Conservation (phyloP, 129 eudicot species). For the Flaveria sonorensis region DNA sequence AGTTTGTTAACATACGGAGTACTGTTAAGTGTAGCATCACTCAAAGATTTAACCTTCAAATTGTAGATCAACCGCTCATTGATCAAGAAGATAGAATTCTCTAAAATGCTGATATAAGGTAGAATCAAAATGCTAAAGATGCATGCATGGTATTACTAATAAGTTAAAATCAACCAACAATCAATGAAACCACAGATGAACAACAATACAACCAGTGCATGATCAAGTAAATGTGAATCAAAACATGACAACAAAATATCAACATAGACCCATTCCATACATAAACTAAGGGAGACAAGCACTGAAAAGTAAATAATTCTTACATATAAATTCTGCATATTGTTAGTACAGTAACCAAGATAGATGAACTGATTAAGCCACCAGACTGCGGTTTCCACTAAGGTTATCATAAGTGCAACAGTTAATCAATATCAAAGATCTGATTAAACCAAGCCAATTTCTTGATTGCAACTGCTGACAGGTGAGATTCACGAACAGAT, state of each 20-base stretch:
- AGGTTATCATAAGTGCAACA: constrained; percentile 16
- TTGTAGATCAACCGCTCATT: not conserved
- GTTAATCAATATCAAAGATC: constrained; percentile 27
- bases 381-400: not conserved
- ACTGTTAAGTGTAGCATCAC: too few species aligned
- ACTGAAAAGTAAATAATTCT: constrained; percentile 21
- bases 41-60: too few species aligned
- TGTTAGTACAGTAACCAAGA: constrained; percentile 21
- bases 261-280: constrained; percentile 11
- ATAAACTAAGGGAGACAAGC: constrained; percentile 17
- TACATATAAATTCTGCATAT: constrained; percentile 24
- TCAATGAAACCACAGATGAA: not conserved
- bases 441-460: not conserved
- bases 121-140: not conserved
- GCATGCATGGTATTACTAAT: not conserved
- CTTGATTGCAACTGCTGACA: constrained; percentile 17
- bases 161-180: not conserved
- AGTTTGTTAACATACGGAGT: too few species aligned
- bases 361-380: constrained; percentile 1
- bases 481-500: constrained; percentile 11
- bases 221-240: not conserved
- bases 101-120: not conserved
- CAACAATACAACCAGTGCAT: not conserved
- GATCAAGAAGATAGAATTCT: too few species aligned
- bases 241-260: constrained; percentile 19